Percentiles rank a stretch among this genome's conserved stretches.
These are phyloP conservation scores for Ampelomyces quisqualis DNA, from an alignment of 2,329 filamentous ascomycete genomes.

Conservation along the genomic window DNA sequence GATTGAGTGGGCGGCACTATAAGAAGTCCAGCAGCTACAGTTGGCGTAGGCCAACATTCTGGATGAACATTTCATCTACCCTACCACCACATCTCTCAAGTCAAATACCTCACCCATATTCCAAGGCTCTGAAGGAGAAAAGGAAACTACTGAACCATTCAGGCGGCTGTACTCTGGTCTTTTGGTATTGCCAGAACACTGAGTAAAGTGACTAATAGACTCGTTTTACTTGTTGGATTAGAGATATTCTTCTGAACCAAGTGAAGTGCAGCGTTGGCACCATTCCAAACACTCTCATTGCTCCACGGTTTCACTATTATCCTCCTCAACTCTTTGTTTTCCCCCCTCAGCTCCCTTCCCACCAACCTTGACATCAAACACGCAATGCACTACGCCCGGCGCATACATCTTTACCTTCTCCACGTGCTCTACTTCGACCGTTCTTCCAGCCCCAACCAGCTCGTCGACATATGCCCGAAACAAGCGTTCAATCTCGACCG, in stretches of 20 bases:
- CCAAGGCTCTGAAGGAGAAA: no score
- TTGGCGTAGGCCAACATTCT: neutral
- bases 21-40: slow-evolving; percentile 36
- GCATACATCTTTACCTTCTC: slow-evolving; percentile 60
- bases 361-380: slow-evolving; percentile 54
- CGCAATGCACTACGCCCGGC: slow-evolving; percentile 61
- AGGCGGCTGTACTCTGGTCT: no score
- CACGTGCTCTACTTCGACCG: slow-evolving; percentile 52
- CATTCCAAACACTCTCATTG: no score
- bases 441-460: neutral
- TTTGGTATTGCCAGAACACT: no score
- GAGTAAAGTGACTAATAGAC: no score
- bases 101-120: no score
- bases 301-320: neutral
- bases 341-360: neutral
- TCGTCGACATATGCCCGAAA: slow-evolving; percentile 44
- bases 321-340: neutral
- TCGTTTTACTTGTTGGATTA: no score
- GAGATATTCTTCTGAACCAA: no score
- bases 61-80: neutral
- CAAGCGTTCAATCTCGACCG: slow-evolving; percentile 43
- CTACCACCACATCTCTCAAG: no score
- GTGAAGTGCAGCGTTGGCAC: no score
- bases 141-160: no score
- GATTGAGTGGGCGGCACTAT: slow-evolving; percentile 94